Evolutionary conservation across 202 grass and related monocot genomes (phyloP).

Genomic region (Saccharum hybrid): DNA sequence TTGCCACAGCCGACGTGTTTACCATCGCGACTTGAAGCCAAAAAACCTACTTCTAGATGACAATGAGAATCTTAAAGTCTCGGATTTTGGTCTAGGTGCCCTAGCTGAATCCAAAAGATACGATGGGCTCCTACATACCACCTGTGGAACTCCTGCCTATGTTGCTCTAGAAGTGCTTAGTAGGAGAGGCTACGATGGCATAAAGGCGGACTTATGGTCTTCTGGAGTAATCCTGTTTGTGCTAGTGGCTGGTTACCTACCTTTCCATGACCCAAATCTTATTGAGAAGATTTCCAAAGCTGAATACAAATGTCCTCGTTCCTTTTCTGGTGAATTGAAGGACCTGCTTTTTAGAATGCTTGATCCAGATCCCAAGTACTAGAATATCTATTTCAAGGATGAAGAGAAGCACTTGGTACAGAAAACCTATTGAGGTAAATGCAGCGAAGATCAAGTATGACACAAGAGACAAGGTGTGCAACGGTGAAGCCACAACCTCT

Average conservation of each 20-base stretch:
- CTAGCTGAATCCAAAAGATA: conserved; percentile 74
- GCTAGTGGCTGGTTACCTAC: conserved; percentile 77
- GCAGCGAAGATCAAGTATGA: conserved; percentile 45
- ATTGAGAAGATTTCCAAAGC: conserved; percentile 75
- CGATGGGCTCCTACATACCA: conserved; percentile 82
- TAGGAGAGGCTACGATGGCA: conserved; percentile 77
- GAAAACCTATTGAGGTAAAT: conserved; percentile 44
- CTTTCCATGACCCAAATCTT: conserved; percentile 83
- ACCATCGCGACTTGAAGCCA: conserved; percentile 80
- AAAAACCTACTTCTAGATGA: conserved; percentile 89
- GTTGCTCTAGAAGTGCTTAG: conserved; percentile 84
- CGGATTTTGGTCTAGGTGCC: conserved; percentile 86
- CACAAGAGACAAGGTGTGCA: conserved; percentile 46
- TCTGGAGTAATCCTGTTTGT: conserved; percentile 87
- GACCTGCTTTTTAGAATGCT: conserved; percentile 72
- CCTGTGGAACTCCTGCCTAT: conserved; percentile 88
- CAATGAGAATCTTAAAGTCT: conserved; percentile 75
- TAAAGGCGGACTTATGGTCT: conserved; percentile 82
- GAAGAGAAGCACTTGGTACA: conserved; percentile 69
- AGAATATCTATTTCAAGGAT: conserved; percentile 72
- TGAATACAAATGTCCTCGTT: conserved; percentile 77
- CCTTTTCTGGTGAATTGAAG: conserved; percentile 68
- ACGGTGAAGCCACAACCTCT: conserved; percentile 43
- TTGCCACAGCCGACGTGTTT: conserved; percentile 80
- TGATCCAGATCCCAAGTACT: conserved; percentile 72